Percentiles rank a stretch among this genome's conserved stretches.
phyloP scores from a whole-genome alignment of 208 protist species.

The Wallacemonas rigidus region DNA sequence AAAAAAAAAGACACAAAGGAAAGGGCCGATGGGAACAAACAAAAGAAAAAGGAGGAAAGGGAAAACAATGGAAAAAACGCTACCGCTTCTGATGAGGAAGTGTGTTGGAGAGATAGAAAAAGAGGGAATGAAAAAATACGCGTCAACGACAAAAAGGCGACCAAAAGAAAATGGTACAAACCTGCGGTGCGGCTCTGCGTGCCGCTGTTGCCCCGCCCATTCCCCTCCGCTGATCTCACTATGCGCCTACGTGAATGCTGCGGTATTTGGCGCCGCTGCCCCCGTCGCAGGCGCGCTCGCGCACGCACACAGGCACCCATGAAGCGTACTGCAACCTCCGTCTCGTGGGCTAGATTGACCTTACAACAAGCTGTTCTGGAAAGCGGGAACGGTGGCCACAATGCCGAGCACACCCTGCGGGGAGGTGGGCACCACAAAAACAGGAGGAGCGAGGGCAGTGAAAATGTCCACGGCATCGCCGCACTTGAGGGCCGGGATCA shows the following conservation, averaged over 20 bases:
- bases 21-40: slow-evolving; percentile 6
- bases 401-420: slow-evolving; percentile 78
- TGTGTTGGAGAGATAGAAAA: not conserved
- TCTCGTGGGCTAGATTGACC: not conserved
- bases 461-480: slow-evolving; percentile 53
- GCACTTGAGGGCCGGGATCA: slow-evolving; percentile 44
- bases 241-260: too few species aligned
- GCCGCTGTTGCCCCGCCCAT: too few species aligned
- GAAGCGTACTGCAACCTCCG: not conserved
- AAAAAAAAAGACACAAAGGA: not conserved
- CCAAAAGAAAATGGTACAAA: too few species aligned
- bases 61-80: too few species aligned
- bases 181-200: too few species aligned
- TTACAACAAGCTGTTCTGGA: slow-evolving; percentile 66
- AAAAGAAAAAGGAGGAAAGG: slow-evolving; percentile 16
- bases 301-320: too few species aligned
- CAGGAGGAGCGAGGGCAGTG: slow-evolving; percentile 58
- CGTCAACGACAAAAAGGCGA: too few species aligned
- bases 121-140: not conserved
- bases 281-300: too few species aligned
- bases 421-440: slow-evolving; percentile 39
- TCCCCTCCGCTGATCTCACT: too few species aligned
- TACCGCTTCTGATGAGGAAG: too few species aligned
- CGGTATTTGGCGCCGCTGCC: too few species aligned
- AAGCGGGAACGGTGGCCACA: slow-evolving; percentile 58